These are phyloP conservation scores for Typha latifolia DNA, from an alignment of 176 grass and related monocot genomes.

Conservation along the genomic window DNA sequence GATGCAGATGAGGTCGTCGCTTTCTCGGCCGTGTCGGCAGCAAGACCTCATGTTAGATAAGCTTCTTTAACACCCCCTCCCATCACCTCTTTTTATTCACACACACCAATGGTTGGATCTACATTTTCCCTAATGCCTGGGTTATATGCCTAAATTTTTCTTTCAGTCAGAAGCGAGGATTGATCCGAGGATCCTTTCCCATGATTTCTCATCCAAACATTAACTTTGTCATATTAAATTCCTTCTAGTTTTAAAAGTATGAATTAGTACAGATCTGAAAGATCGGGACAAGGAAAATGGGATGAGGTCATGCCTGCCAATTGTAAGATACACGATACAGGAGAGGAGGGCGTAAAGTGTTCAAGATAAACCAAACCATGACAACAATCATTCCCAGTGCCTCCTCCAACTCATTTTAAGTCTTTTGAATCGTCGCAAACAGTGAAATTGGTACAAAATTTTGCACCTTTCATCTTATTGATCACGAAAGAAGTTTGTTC, in stretches of 20 bases:
- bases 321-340: not conserved
- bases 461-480: not conserved
- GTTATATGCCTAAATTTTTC: too few species aligned
- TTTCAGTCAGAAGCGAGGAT: too few species aligned
- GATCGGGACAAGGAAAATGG: too few species aligned
- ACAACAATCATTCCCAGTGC: not conserved
- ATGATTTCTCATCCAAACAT: too few species aligned
- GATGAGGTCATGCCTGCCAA: too few species aligned
- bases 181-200: too few species aligned
- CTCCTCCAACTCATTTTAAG: not conserved
- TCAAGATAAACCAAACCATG: not conserved
- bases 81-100: not conserved
- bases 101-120: not conserved
- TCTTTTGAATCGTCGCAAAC: not conserved
- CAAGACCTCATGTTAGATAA: conserved; percentile 59
- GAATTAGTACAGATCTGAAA: too few species aligned
- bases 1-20: conserved; percentile 59
- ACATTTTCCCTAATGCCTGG: not conserved
- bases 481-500: not conserved
- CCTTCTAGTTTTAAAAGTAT: too few species aligned
- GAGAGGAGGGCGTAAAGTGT: not conserved
- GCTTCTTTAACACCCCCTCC: not conserved
- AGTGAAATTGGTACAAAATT: not conserved
- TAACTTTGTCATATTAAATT: too few species aligned
- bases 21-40: conserved; percentile 75